phyloP scores from a whole-genome alignment of 1,139 yeast species.

The Hanseniaspora sp. region DNA sequence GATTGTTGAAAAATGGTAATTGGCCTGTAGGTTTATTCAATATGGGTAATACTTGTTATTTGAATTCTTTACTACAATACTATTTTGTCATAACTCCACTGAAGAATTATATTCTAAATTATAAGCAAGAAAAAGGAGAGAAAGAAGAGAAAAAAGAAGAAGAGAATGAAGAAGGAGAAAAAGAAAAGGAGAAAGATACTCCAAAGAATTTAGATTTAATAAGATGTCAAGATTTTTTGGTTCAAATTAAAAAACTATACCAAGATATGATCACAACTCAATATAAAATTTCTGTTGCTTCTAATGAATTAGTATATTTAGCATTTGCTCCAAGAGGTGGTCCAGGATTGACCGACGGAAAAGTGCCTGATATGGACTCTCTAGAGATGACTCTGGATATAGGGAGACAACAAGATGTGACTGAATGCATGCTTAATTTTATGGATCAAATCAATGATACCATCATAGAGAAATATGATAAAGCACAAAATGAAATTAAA shows the following conservation, averaged over 20 bases:
- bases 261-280: slow-evolving; percentile 54
- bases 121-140: slow-evolving; percentile 23
- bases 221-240: slow-evolving; percentile 71
- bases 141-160: slow-evolving; percentile 20
- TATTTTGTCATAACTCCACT: slow-evolving; percentile 79
- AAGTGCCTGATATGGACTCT: slow-evolving; percentile 48
- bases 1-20: slow-evolving; percentile 47
- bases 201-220: slow-evolving; percentile 69
- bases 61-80: slow-evolving; percentile 80
- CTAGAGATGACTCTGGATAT: slow-evolving; percentile 63
- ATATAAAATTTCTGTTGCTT: slow-evolving; percentile 63
- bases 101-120: slow-evolving; percentile 52
- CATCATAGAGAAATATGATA: slow-evolving; percentile 79
- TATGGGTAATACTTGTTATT: slow-evolving; percentile 89
- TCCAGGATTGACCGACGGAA: slow-evolving; percentile 29
- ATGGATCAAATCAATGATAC: slow-evolving; percentile 75
- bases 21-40: slow-evolving; percentile 90
- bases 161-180: slow-evolving; percentile 30
- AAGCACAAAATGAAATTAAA: slow-evolving; percentile 42
- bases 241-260: slow-evolving; percentile 59
- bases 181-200: no score
- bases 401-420: slow-evolving; percentile 93
- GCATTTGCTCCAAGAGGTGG: slow-evolving; percentile 71
- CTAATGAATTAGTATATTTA: slow-evolving; percentile 72
- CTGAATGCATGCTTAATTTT: slow-evolving; percentile 92